phyloP scores from a whole-genome alignment of 2,329 filamentous ascomycete genomes.

The Neopestalotiopsis rosae region DNA sequence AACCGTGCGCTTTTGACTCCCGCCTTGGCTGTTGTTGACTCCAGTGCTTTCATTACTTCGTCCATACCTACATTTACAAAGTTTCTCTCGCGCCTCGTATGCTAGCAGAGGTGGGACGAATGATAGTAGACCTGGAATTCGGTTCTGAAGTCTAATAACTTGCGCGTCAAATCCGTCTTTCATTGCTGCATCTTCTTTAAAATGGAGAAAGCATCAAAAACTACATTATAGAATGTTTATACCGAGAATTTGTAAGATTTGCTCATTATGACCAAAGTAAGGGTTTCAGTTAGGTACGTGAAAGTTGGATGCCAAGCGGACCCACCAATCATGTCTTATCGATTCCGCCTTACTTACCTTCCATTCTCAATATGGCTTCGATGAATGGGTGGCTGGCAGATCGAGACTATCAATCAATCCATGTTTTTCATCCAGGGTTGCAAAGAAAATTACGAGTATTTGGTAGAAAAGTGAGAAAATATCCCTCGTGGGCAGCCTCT shows the following conservation, averaged over 20 bases:
- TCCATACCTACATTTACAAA: too few species aligned
- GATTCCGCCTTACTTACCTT: constrained; percentile 12
- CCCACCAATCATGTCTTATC: constrained; percentile 15
- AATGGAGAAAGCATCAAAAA: too few species aligned
- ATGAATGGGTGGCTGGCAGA: constrained; percentile 2
- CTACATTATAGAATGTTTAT: not conserved
- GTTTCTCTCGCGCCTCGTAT: too few species aligned
- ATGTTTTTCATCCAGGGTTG: not conserved
- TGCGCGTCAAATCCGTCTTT: too few species aligned
- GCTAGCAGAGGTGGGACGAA: too few species aligned
- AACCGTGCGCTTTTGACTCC: too few species aligned
- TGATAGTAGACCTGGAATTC: too few species aligned
- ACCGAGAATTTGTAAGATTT: constrained; percentile 1
- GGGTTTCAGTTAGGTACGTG: not conserved
- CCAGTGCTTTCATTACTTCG: too few species aligned
- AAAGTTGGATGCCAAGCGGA: not conserved
- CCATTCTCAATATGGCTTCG: not conserved
- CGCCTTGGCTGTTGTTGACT: too few species aligned
- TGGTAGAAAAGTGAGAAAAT: not conserved
- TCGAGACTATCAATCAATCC: not conserved
- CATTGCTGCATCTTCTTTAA: too few species aligned
- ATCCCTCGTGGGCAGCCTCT: not conserved
- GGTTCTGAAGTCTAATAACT: too few species aligned
- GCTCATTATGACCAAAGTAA: not conserved
- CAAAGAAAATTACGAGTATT: not conserved